These are phyloP conservation scores for Vanrija sp. DNA, from an alignment of 1,284 basidiomycete species.

Conservation along the genomic window DNA sequence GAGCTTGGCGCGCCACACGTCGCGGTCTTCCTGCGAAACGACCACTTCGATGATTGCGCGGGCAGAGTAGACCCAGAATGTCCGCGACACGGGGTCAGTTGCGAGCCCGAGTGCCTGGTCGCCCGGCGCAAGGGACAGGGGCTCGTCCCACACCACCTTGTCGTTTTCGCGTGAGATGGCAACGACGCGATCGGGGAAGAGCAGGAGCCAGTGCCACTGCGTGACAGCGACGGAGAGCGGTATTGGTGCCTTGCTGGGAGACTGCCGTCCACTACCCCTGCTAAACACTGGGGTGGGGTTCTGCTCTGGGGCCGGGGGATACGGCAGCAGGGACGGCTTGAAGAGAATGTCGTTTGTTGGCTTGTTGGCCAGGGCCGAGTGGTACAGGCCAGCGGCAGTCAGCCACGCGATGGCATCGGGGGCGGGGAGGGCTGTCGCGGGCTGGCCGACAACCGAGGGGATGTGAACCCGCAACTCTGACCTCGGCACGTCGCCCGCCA, in stretches of 20 bases:
- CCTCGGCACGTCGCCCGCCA: constrained; percentile 67
- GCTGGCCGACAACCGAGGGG: constrained; percentile 59
- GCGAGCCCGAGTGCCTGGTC: constrained; percentile 70
- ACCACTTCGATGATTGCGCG: constrained; percentile 85
- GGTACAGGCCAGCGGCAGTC: constrained; percentile 83
- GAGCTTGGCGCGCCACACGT: constrained; percentile 91
- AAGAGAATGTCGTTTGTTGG: constrained; percentile 32
- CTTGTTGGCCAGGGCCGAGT: constrained; percentile 55
- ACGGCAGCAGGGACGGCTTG: constrained; percentile 45
- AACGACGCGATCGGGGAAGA: constrained; percentile 75
- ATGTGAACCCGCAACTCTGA: constrained; percentile 76
- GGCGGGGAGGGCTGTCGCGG: constrained; percentile 53
- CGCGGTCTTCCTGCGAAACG: constrained; percentile 80
- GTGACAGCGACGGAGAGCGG: constrained; percentile 72
- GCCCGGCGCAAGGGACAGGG: constrained; percentile 62
- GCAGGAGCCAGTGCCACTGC: constrained; percentile 85
- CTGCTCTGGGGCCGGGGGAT: constrained; percentile 60
- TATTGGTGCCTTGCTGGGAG: constrained; percentile 9
- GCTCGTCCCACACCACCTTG: constrained; percentile 76
- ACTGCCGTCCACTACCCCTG: constrained; percentile 1
- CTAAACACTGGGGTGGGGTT: constrained; percentile 59
- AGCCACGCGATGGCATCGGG: constrained; percentile 77
- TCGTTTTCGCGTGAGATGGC: constrained; percentile 79
- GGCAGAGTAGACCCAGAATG: constrained; percentile 93
- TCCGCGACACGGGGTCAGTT: constrained; percentile 78